Evolutionary conservation across 2,329 filamentous ascomycete genomes (phyloP), one percentile per base, ranked within the genome.

Genomic region (Pezicula neosporulosa): DNA sequence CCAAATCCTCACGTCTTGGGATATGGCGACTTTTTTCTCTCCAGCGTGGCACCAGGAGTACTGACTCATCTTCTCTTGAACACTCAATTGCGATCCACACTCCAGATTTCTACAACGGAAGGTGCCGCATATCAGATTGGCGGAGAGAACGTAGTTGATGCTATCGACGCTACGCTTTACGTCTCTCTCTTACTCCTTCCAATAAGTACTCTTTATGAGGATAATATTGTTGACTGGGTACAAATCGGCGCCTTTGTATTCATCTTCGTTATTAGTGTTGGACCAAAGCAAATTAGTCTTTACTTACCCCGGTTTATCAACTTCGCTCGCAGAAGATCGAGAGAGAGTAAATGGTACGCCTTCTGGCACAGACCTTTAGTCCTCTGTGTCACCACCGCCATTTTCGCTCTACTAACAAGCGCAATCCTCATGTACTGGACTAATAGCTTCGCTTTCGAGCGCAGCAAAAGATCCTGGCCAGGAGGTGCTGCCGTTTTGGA

Each of bases 221-320:
- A 51, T 9, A 62, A 52, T 9, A 51, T 59, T 30, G 24, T 64
- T n/a, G 53, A 61, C 33, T 61, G 60, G 56, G 43, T 55, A 10
- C 63, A 65, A 55, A 56, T 57, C 30, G 42, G 60, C 13, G 33
- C 55, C 4, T 61, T 63, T 19, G 50, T 56, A 12, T n/a, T 60
- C 30, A 53, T 64, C 18, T 63, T 63, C 35, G 48, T 60, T 42
- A 47, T 57, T 35, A 55, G 55, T 37, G 52, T 62, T 15, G 62
- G 62, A 2, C 60, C 60, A 36, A 59, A 53, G 47, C 59, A 63
- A 19, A 64, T 65, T 24, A 56, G 56, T 8, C 59, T 58, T 27
- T 64, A 63, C 44, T 54, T 58, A 28, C 58, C 58, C 28, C 47
- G 60, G 45, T 19, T 60, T 19, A 27, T 61, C 2, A 63, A 60